These are phyloP conservation scores for Asterionellopsis glacialis DNA, from an alignment of 108 stramenopile genomes.

Conservation along the genomic window DNA sequence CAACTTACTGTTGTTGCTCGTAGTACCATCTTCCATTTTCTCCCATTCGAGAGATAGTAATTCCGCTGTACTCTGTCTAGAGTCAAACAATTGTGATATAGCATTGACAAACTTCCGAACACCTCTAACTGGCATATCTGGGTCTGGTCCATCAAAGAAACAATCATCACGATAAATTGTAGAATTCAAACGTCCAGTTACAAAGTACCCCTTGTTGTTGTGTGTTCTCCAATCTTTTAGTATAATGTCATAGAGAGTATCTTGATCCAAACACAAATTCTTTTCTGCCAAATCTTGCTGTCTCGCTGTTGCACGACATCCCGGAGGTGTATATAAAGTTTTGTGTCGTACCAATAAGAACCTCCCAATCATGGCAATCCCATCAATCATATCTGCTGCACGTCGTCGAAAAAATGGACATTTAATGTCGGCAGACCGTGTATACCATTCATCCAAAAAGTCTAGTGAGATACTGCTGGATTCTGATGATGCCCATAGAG, in stretches of 20 bases:
- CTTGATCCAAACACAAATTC: not conserved
- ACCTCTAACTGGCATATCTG: constrained; percentile 86
- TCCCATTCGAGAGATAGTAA: constrained; percentile 22
- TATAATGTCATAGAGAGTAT: constrained; percentile 12
- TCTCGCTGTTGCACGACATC: constrained; percentile 12
- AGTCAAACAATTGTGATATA: constrained; percentile 73
- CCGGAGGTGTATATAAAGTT: constrained; percentile 36
- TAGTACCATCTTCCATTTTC: not conserved
- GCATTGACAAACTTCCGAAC: constrained; percentile 76
- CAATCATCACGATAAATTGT: constrained; percentile 79
- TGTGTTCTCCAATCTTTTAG: constrained; percentile 34
- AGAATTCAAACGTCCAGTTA: constrained; percentile 71
- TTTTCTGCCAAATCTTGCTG: not conserved
- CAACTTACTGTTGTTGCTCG: constrained; percentile 4
- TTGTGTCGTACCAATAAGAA: constrained; percentile 76
- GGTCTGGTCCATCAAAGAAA: constrained; percentile 80
- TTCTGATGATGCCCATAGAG: too few relatives aligned
- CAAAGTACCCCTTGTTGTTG: constrained; percentile 73
- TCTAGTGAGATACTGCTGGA: not conserved
- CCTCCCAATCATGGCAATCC: constrained; percentile 41
- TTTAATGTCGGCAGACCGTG: constrained; percentile 48
- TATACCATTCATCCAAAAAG: constrained; percentile 35
- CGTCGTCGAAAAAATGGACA: constrained; percentile 81
- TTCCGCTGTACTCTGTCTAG: constrained; percentile 40
- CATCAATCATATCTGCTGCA: constrained; percentile 62